Percentiles rank a stretch among this genome's conserved stretches.
Conservation (phyloP, 1,284 basidiomycete species). For the Cryptococcus sp. region DNA sequence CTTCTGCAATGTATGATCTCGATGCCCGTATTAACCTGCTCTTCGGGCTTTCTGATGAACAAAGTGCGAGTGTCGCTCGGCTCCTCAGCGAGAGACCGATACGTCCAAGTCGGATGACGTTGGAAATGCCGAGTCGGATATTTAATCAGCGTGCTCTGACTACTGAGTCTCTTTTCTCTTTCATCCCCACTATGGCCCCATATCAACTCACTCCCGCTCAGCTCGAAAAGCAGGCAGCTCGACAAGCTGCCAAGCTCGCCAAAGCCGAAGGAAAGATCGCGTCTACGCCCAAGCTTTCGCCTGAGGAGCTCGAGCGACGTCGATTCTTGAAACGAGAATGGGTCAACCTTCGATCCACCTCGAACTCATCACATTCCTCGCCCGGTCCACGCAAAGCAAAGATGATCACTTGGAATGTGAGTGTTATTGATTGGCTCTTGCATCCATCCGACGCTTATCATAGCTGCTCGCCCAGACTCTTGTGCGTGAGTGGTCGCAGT, state of each 20-base stretch:
- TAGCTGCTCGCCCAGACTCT: slow-evolving; percentile 54
- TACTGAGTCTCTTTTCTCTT: too few species aligned
- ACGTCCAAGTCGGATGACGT: too few species aligned
- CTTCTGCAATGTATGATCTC: too few species aligned
- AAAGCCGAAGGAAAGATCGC: slow-evolving; percentile 20
- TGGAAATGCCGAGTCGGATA: too few species aligned
- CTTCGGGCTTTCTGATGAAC: too few species aligned
- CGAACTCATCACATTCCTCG: too few species aligned
- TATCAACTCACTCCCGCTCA: slow-evolving; percentile 37
- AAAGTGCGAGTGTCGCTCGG: too few species aligned
- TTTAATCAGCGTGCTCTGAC: too few species aligned
- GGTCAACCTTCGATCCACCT: slow-evolving; percentile 49
- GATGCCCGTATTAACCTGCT: too few species aligned
- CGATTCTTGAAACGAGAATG: slow-evolving; percentile 36
- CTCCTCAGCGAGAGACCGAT: too few species aligned
- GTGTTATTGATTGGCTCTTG: slow-evolving; percentile 2
- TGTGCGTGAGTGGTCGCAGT: slow-evolving; percentile 32
- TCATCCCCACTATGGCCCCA: too few species aligned
- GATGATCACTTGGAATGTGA: slow-evolving; percentile 54
- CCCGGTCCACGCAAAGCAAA: slow-evolving; percentile 51
- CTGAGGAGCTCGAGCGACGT: slow-evolving; percentile 21
- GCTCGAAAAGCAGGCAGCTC: slow-evolving; percentile 34
- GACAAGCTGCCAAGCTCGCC: slow-evolving; percentile 40
- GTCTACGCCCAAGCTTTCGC: background rate
- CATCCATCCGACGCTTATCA: background rate